These are phyloP conservation scores for Penicillium alfredii DNA, from an alignment of 495 filamentous ascomycete genomes.

Conservation along the genomic window DNA sequence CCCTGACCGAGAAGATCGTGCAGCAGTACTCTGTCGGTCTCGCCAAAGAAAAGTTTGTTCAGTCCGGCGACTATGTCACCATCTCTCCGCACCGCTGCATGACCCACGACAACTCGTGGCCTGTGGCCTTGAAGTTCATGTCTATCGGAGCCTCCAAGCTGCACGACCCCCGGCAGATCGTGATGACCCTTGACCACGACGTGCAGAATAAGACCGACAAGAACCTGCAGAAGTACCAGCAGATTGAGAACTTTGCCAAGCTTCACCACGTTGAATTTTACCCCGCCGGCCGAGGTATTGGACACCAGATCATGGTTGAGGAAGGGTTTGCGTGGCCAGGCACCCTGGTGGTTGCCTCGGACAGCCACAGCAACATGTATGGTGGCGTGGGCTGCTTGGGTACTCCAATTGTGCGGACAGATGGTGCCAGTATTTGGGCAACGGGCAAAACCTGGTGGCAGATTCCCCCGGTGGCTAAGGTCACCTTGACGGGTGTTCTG, in stretches of 20 bases:
- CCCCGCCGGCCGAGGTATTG: constrained; percentile 76
- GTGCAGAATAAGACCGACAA: constrained; percentile 80
- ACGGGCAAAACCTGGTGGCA: constrained; percentile 86
- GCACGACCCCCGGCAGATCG: constrained; percentile 65
- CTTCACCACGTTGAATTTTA: constrained; percentile 80
- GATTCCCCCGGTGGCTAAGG: constrained; percentile 75
- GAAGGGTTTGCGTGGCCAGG: constrained; percentile 81
- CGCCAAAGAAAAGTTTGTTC: constrained; percentile 62
- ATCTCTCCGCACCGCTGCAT: constrained; percentile 71
- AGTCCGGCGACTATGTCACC: constrained; percentile 76
- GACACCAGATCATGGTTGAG: constrained; percentile 87
- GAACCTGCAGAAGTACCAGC: constrained; percentile 78
- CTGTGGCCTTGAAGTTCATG: constrained; percentile 80
- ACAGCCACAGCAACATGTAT: constrained; percentile 65
- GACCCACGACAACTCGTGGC: constrained; percentile 93
- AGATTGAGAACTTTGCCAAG: constrained; percentile 83
- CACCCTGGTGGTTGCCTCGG: constrained; percentile 73
- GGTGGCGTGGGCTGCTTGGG: constrained; percentile 17
- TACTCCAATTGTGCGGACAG: constrained; percentile 80
- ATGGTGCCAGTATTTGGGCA: constrained; percentile 82
- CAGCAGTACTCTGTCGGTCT: constrained; percentile 72
- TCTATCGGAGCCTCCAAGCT: constrained; percentile 77
- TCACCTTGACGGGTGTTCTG: constrained; percentile 69
- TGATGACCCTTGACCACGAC: constrained; percentile 91
- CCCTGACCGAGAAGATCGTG: constrained; percentile 88